Base-by-base conservation (phyloP, 164 flowering plant genomes). In the Dillenia suffruticosa region DNA sequence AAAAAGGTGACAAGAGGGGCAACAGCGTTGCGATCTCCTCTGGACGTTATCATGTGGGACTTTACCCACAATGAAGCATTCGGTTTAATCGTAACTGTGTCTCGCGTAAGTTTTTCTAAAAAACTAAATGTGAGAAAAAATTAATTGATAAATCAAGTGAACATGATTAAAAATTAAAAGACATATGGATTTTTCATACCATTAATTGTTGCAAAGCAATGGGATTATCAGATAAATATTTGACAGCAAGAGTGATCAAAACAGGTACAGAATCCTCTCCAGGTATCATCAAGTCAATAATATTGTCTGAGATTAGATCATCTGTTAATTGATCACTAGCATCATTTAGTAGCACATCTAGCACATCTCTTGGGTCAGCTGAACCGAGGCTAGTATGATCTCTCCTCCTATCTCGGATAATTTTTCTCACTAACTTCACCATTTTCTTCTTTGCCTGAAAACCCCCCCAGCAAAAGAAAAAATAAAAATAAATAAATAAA, bases 211-310 rank as follows among this genome's bases (percentile, higher is more conserved):
- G 82, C 19, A 88, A 82, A 58, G 97, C 96, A 15, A 68, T 51
- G 5, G 99, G 97, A 71, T 69, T 87, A 70, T 91, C 93, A 9
- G 87, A 83, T 15, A 94, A 85, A 76, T 79, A 94, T 70, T 94
- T 94, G 1, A 88, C 54, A 0, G 96, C 96, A n/a, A 94, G 89
- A 49, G 99, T 88, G 57, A 94, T 86, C 26, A 89, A 92, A 46
- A 84, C 64, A 0, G 99, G 99, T 10, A 94, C 96, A 1, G 99
- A 91, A 58, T 91, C 99, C 69, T 94, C 97, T 1, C 96, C 99
- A 0, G 99, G 99, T 13, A 94, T 94, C 97, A 94, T 94, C 77
- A 94, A 71, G 71, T 91, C 99, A 49, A 94, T 88, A 76, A 89
- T 76, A 63, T 94, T 94, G 46, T 84, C 89, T 3, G 95, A 87